phyloP scores from a whole-genome alignment of 2,329 filamentous ascomycete species.

The Botrytis pseudocinerea region DNA sequence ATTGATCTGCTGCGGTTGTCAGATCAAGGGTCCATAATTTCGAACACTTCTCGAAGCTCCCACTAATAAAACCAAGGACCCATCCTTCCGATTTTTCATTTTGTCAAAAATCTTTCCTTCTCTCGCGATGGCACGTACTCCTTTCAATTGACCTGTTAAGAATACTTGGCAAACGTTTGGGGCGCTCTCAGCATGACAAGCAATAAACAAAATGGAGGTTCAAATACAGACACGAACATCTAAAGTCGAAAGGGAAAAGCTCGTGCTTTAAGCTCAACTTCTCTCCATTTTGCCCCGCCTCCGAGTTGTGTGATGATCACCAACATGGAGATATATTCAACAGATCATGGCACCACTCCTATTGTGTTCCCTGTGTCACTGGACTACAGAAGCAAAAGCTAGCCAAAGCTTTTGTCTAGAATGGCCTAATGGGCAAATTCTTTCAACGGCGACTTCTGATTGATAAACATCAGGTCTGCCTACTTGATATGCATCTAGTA shows the following conservation, averaged over 20 bases:
- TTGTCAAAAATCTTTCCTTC: not conserved
- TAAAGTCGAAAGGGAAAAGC: not conserved
- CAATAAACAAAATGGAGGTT: not conserved
- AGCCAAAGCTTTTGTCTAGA: not conserved
- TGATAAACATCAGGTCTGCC: not conserved
- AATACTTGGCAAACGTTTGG: not conserved
- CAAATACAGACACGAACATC: not conserved
- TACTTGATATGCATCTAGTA: not conserved
- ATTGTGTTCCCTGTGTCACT: not conserved
- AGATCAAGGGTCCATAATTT: not conserved
- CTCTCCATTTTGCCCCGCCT: not conserved
- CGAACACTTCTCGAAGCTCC: constrained; percentile 5
- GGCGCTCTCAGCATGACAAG: not conserved
- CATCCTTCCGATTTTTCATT: not conserved
- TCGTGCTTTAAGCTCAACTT: not conserved
- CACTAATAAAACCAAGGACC: not conserved
- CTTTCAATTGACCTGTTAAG: not conserved
- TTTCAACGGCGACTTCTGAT: not conserved
- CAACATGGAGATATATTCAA: not conserved
- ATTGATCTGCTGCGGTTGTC: not conserved
- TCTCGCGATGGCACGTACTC: not conserved
- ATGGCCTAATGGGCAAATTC: not conserved
- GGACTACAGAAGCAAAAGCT: constrained; percentile 3
- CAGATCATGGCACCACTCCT: not conserved
- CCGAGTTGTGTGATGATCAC: not conserved